These are phyloP conservation scores for Schoenoplectus triqueter DNA, from an alignment of 202 grass and related monocot genomes.

Conservation along the genomic window DNA sequence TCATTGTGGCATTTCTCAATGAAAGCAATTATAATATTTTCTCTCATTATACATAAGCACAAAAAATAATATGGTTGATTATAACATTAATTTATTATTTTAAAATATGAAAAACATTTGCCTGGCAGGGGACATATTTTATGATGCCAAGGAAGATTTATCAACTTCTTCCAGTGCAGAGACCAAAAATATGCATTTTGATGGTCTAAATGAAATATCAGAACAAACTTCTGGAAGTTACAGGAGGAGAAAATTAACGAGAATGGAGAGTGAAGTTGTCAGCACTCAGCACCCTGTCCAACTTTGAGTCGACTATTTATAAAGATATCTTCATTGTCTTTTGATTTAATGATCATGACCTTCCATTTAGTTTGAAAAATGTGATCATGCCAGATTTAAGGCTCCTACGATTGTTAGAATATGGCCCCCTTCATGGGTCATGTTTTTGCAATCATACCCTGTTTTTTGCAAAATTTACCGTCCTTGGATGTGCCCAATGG, in stretches of 20 bases:
- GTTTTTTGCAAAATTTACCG: slow-evolving; percentile 69
- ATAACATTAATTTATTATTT: background rate
- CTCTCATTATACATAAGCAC: background rate
- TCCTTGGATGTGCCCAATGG: slow-evolving; percentile 84
- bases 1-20: background rate
- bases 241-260: slow-evolving; percentile 46
- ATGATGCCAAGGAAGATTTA: slow-evolving; percentile 44
- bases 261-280: slow-evolving; percentile 45
- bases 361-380: slow-evolving; percentile 61
- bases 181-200: background rate
- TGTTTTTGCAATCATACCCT: slow-evolving; percentile 88
- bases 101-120: background rate
- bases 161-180: slow-evolving; percentile 3
- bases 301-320: slow-evolving; percentile 45
- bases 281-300: slow-evolving; percentile 38
- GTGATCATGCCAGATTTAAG: slow-evolving; percentile 75
- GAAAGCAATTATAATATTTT: background rate
- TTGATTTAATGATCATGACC: slow-evolving; percentile 60
- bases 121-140: slow-evolving; percentile 45
- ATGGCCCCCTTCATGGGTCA: slow-evolving; percentile 74
- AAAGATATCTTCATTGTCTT: slow-evolving; percentile 68
- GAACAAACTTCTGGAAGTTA: slow-evolving; percentile 35
- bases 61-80: slow-evolving; percentile 10
- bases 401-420: slow-evolving; percentile 73
- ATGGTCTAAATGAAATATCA: slow-evolving; percentile 35